Percentiles rank a stretch among this genome's conserved stretches.
phyloP scores from a whole-genome alignment of 108 stramenopile genomes.

The Seminavis robusta region DNA sequence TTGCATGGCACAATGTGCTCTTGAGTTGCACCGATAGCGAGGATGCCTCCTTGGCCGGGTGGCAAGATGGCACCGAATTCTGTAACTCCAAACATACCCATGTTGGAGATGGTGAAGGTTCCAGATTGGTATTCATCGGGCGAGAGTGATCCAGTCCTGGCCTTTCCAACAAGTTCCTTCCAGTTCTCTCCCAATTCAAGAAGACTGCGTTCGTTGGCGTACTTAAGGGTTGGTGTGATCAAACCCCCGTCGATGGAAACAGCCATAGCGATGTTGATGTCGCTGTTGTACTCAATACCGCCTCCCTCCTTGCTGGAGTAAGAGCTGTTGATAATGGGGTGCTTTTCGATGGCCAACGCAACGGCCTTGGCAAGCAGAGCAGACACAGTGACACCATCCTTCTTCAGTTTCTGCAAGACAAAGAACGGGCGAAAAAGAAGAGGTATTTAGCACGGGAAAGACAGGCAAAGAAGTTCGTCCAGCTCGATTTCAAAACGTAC shows the following conservation, averaged over 20 bases:
- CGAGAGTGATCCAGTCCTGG: constrained; percentile 69
- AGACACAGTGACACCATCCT: constrained; percentile 91
- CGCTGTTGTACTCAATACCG: constrained; percentile 85
- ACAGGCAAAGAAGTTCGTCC: too few relatives aligned
- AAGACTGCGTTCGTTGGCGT: constrained; percentile 89
- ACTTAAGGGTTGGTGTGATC: constrained; percentile 92
- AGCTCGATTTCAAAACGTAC: too few relatives aligned
- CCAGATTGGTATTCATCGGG: constrained; percentile 95
- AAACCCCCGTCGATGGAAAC: constrained; percentile 98
- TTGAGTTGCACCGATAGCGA: constrained; percentile 92
- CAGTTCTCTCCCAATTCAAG: constrained; percentile 89
- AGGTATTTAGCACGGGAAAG: too few relatives aligned
- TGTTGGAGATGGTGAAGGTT: constrained; percentile 97
- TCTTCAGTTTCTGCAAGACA: constrained; percentile 86
- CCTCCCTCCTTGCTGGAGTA: constrained; percentile 71
- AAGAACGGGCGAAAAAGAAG: too few relatives aligned
- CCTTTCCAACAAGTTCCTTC: constrained; percentile 90
- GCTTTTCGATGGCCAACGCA: constrained; percentile 88
- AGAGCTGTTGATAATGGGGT: constrained; percentile 93
- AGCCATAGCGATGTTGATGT: constrained; percentile 98
- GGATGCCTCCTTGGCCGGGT: constrained; percentile 84
- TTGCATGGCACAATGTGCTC: constrained; percentile 74
- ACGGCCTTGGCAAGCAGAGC: constrained; percentile 96
- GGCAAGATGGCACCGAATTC: constrained; percentile 96
- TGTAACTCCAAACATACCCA: constrained; percentile 97